Conservation (phyloP, 352 stramenopile genomes). For the Pythium biforme region DNA sequence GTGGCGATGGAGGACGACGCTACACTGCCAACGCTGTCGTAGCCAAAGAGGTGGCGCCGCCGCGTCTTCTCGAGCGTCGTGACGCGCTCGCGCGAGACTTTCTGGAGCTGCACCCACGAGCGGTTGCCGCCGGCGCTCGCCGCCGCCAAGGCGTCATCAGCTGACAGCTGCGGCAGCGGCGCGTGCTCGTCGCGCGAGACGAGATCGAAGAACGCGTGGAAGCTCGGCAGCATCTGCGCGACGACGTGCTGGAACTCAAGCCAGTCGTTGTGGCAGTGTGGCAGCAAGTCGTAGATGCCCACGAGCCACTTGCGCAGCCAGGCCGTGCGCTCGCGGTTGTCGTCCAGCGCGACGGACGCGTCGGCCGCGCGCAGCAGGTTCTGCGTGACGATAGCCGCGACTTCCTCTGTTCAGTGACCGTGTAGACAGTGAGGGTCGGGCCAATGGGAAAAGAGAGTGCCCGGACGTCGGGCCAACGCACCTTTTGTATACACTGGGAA, state of each 20-base stretch:
- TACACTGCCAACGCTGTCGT: constrained; percentile 39
- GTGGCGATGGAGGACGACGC: background rate
- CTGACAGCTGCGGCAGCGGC: constrained; percentile 11
- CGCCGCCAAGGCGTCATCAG: background rate
- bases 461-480: background rate
- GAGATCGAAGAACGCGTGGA: constrained; percentile 30
- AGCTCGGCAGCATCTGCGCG: constrained; percentile 31
- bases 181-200: constrained; percentile 16
- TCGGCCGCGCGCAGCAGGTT: constrained; percentile 13
- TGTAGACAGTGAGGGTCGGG: no score
- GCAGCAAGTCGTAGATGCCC: constrained; percentile 25
- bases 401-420: constrained; percentile 17
- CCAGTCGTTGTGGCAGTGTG: constrained; percentile 32
- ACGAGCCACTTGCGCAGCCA: constrained; percentile 27
- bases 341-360: background rate
- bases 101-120: constrained; percentile 27
- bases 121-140: constrained; percentile 30
- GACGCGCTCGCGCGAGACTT: constrained; percentile 30
- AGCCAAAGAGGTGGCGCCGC: constrained; percentile 60
- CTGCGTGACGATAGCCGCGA: constrained; percentile 23
- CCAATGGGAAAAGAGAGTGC: no score
- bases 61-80: constrained; percentile 46
- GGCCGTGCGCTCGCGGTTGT: constrained; percentile 8
- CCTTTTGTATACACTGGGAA: constrained; percentile 28
- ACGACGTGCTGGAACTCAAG: constrained; percentile 34